Evolutionary conservation across 352 stramenopile species (phyloP).

Genomic region (Halophytophthora batemanensis): DNA sequence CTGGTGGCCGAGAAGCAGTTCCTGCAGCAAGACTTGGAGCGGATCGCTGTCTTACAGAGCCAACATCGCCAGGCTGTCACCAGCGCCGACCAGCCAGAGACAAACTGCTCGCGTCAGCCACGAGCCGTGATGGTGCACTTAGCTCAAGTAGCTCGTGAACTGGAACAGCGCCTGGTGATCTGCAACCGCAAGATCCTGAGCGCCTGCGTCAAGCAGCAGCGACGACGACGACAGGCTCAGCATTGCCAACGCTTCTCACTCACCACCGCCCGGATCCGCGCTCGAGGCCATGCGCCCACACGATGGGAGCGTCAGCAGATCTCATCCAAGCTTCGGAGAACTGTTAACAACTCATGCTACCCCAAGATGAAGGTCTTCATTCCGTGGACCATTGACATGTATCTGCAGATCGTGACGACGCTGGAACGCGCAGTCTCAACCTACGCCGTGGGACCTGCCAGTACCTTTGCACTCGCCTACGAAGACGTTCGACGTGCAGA

Average conservation of each 20-base stretch:
- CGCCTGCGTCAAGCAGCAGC: slow-evolving; percentile 51
- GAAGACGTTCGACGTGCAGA: slow-evolving; percentile 43
- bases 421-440: slow-evolving; percentile 27
- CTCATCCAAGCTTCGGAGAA: slow-evolving; percentile 1
- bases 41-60: slow-evolving; percentile 21
- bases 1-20: slow-evolving; percentile 61
- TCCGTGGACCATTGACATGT: slow-evolving; percentile 79
- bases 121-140: slow-evolving; percentile 49
- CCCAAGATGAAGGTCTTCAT: slow-evolving; percentile 60
- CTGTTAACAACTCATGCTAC: slow-evolving; percentile 18
- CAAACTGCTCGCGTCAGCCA: slow-evolving; percentile 8
- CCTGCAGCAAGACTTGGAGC: slow-evolving; percentile 52
- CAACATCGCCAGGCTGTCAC: slow-evolving; percentile 19
- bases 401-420: slow-evolving; percentile 53
- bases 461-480: slow-evolving; percentile 55
- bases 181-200: slow-evolving; percentile 59
- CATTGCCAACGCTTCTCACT: slow-evolving; percentile 31
- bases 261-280: slow-evolving; percentile 27
- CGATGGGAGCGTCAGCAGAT: slow-evolving; percentile 42
- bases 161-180: slow-evolving; percentile 54
- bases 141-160: slow-evolving; percentile 36
- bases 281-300: slow-evolving; percentile 42
- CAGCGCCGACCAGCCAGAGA: neutral
- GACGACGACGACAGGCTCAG: slow-evolving; percentile 6
- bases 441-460: slow-evolving; percentile 25